These are phyloP conservation scores for Rhizopus sp. DNA, from an alignment of 371 early-diverging fungal genomes.

Conservation along the genomic window DNA sequence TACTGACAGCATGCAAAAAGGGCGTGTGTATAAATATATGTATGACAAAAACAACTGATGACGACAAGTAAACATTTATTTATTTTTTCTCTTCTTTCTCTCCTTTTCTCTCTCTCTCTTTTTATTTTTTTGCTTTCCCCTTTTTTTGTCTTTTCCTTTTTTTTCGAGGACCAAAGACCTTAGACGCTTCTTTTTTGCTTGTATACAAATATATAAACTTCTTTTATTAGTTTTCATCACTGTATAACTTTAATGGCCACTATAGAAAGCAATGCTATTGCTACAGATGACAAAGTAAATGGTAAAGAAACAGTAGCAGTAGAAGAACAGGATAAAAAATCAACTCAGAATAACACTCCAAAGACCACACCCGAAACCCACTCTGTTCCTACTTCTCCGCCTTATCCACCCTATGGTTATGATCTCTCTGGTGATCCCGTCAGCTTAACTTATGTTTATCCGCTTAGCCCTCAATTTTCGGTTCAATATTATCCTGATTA, in stretches of 20 bases:
- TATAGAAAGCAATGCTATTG: constrained; percentile 9
- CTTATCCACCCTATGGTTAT: constrained; percentile 27
- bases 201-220: background rate
- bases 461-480: constrained; percentile 50
- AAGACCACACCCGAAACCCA: constrained; percentile 25
- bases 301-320: constrained; percentile 10
- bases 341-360: constrained; percentile 4
- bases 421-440: constrained; percentile 20
- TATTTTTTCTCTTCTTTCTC: constrained; percentile 5
- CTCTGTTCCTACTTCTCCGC: constrained; percentile 45
- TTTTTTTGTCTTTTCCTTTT: too few species aligned
- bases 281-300: constrained; percentile 2
- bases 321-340: constrained; percentile 1
- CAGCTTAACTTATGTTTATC: constrained; percentile 39
- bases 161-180: background rate
- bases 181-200: constrained; percentile 7
- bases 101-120: constrained; percentile 12
- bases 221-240: constrained; percentile 1
- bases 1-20: constrained; percentile 2
- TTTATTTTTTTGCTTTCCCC: too few species aligned
- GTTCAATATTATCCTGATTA: constrained; percentile 50
- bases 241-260: constrained; percentile 11
- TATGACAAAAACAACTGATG: constrained; percentile 21
- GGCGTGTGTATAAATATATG: constrained; percentile 6
- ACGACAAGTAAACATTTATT: constrained; percentile 4